Evolutionary conservation across 2,329 filamentous ascomycete species (phyloP), one percentile per base, ranked within the genome.

Genomic region (Fusarium xyrophilum): DNA sequence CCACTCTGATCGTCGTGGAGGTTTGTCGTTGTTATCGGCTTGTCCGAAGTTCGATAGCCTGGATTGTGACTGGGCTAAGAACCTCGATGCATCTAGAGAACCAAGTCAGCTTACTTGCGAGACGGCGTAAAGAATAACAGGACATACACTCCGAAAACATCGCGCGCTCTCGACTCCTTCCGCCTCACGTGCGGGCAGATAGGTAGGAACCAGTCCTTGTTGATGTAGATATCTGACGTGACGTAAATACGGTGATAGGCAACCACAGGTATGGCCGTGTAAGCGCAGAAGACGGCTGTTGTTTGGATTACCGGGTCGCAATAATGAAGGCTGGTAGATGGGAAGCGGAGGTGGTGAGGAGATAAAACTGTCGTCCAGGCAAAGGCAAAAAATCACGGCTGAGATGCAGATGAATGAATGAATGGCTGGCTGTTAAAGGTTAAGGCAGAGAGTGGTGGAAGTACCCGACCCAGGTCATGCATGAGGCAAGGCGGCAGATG

Each of bases 61-160:
- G 65, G 94, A 97, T 84, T 97, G 94, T 71, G 94, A 97, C 87
- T 98, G 96, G 65, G 94, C 93, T 74, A 99, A 89, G 79, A 99
- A 99, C 73, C 91, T 91, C 72, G 95, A 98, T 75, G 96, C 96
- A 90, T 98, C 96, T 97, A 76, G 12, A 47, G 38, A 56, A 38
- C 19, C 32, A 61, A 48, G 63, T 73, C 56, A 74, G 67, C 59
- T 28, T 44, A 23, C 28, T 35, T 54, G 54, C 21, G 30, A 43
- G 48, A 28, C 33, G 11, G 21, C 7, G 28, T 21, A 47, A 25
- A 36, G 25, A 57, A 28, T 40, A 56, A 52, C 23, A 58, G 27
- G 14, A 84, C 92, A 82, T 86, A 96, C 93, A 97, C 89, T 97
- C 93, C 60, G 93, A 97, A 82, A 82, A 82, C 80, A 82, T 82